Base-by-base conservation (phyloP, 2,329 filamentous ascomycete genomes). In the Verticillium nubilum region DNA sequence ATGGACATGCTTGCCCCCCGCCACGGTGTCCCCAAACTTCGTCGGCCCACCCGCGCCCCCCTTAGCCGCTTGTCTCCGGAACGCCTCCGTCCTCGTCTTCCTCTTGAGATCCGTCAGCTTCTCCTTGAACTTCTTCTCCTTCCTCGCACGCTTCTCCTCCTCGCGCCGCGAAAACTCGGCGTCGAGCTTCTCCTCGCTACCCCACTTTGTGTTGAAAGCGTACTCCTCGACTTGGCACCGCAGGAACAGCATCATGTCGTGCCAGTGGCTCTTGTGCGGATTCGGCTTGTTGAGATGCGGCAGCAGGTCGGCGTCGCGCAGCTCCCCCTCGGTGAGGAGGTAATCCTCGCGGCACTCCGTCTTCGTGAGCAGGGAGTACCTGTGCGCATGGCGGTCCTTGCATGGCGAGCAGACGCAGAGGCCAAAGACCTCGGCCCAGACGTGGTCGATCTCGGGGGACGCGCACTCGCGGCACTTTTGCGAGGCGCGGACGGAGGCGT, bases 181-280 rank as follows among this genome's bases (percentile, higher is more conserved):
- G 70, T 98, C 95, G 4, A 98, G 77, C 0, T 88, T 90, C 69
- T 95, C 92, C 0, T 90, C 76, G 0, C 89, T 92, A 0, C 95
- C 95, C 95, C 95, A 99, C 76, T 97, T 97, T 64, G 86, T 86
- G 1, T 82, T 86, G 67, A 98, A 88, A 0, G 94, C 95, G 70
- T 97, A 97, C 59, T 92, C 92, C 70, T 99, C 95, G 2, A 99
- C 91, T 70, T 99, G 95, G 62, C 86, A 96, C 1, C 95, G 89
- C 25, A 99, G 80, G 71, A 95, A 99, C 2, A 99, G 83, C 88
- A 97, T 97, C 95, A 99, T 99, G 78, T 96, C 92, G 73, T 97
- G 92, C 91, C 92, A 99, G 60, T 93, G 92, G 0, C 90, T 87
- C 72, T 97, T 97, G 76, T 97, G 95, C 0, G 95, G 95, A 68